These are phyloP conservation scores for Cadophora malorum DNA, from an alignment of 2,329 filamentous ascomycete species.

Conservation along the genomic window DNA sequence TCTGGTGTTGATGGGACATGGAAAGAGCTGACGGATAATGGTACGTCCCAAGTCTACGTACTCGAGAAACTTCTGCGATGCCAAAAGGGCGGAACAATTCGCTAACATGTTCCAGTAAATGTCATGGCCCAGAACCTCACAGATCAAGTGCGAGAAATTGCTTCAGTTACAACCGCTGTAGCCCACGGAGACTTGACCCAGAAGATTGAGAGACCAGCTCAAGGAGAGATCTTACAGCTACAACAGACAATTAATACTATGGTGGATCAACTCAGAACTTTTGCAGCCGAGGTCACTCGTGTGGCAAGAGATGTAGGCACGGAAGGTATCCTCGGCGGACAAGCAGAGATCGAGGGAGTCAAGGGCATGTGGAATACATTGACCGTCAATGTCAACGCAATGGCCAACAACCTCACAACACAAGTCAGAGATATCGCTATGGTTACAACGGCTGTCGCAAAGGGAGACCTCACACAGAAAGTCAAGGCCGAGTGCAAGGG, in stretches of 20 bases:
- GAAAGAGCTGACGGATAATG: slow-evolving; percentile 93
- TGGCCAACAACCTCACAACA: slow-evolving; percentile 86
- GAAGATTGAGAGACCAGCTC: slow-evolving; percentile 81
- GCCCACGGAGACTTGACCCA: slow-evolving; percentile 83
- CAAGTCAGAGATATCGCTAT: slow-evolving; percentile 95
- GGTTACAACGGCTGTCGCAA: slow-evolving; percentile 74
- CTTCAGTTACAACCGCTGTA: slow-evolving; percentile 82
- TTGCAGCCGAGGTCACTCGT: slow-evolving; percentile 83
- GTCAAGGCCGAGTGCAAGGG: slow-evolving; percentile 92
- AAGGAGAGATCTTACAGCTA: slow-evolving; percentile 81
- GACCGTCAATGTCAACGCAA: slow-evolving; percentile 85
- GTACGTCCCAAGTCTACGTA: slow-evolving; percentile 49
- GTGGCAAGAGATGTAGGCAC: slow-evolving; percentile 85
- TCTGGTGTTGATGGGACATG: slow-evolving; percentile 95
- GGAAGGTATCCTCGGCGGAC: slow-evolving; percentile 81
- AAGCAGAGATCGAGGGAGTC: slow-evolving; percentile 82
- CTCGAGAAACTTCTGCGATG: background rate
- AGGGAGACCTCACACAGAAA: slow-evolving; percentile 94
- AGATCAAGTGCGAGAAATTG: slow-evolving; percentile 85
- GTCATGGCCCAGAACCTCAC: slow-evolving; percentile 85
- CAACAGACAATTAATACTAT: slow-evolving; percentile 90
- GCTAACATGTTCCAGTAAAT: slow-evolving; percentile 62
- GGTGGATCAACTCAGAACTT: slow-evolving; percentile 84
- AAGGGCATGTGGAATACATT: slow-evolving; percentile 90
- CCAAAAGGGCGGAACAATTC: background rate